Conservation (phyloP, 2,329 filamentous ascomycete species). For the Xylariaceae sp. region DNA sequence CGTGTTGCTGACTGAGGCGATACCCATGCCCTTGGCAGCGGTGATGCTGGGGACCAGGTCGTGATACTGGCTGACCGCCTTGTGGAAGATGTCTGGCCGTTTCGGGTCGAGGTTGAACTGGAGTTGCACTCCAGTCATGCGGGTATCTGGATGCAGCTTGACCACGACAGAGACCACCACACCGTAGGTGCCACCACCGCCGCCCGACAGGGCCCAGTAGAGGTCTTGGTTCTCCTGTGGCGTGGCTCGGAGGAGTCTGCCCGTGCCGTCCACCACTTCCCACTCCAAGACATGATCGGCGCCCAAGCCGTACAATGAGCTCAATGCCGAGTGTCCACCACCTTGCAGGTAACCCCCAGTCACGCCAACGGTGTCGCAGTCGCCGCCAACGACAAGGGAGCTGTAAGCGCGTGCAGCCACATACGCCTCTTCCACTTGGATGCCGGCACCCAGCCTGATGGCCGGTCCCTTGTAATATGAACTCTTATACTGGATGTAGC, state of each 20-base stretch:
- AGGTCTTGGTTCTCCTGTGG: conserved; percentile 46
- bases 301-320: background rate
- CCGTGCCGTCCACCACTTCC: conserved; percentile 49
- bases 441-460: conserved; percentile 6
- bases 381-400: conserved; percentile 2
- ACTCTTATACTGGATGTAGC: conserved; percentile 1
- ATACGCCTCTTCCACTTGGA: conserved; percentile 4
- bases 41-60: conserved; percentile 1
- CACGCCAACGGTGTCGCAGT: conserved; percentile 8
- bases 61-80: conserved; percentile 16
- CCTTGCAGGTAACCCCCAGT: conserved; percentile 8
- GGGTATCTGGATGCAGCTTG: conserved; percentile 41
- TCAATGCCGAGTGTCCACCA: background rate
- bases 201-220: conserved; percentile 59
- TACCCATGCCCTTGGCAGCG: conserved; percentile 1
- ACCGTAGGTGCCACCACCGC: conserved; percentile 54
- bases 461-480: conserved; percentile 5
- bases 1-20: background rate
- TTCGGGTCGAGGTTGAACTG: conserved; percentile 3
- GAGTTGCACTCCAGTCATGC: conserved; percentile 35
- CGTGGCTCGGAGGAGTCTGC: conserved; percentile 43
- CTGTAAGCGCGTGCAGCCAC: background rate
- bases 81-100: conserved; percentile 1
- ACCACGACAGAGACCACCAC: conserved; percentile 52
- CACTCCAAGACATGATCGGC: conserved; percentile 45